These are phyloP conservation scores for Trichoderma erinaceum DNA, from an alignment of 495 filamentous ascomycete genomes.

Conservation along the genomic window DNA sequence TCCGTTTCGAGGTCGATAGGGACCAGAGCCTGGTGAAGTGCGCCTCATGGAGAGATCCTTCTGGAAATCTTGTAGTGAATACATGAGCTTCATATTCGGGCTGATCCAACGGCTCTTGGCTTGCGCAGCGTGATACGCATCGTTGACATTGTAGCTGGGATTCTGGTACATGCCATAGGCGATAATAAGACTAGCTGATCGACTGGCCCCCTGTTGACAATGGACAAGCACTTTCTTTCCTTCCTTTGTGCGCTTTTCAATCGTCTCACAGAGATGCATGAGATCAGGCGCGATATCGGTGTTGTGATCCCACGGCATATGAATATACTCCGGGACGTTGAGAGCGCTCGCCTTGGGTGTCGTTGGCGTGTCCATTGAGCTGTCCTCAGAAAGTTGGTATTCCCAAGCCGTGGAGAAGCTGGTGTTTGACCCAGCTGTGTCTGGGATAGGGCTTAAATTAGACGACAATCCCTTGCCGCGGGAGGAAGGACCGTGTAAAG, in stretches of 20 bases:
- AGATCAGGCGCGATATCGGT: constrained; percentile 89
- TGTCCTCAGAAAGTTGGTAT: constrained; percentile 32
- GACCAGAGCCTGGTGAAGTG: constrained; percentile 34
- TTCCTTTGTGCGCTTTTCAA: constrained; percentile 69
- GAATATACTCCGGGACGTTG: constrained; percentile 80
- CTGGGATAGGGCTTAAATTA: constrained; percentile 52
- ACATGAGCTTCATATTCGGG: constrained; percentile 97
- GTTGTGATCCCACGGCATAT: constrained; percentile 97
- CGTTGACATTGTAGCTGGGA: constrained; percentile 78
- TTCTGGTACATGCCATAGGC: constrained; percentile 95
- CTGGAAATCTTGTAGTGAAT: constrained; percentile 91
- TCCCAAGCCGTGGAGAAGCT: constrained; percentile 73
- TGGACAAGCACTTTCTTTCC: constrained; percentile 88
- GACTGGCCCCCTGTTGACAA: constrained; percentile 92
- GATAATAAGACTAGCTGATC: constrained; percentile 94
- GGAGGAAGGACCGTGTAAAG: constrained; percentile 15
- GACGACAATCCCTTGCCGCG: constrained; percentile 21
- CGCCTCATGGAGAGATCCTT: constrained; percentile 53
- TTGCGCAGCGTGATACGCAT: constrained; percentile 88
- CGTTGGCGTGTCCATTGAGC: constrained; percentile 39
- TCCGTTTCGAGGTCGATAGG: constrained; percentile 35
- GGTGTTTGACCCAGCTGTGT: constrained; percentile 61
- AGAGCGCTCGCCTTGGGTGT: constrained; percentile 51
- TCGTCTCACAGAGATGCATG: constrained; percentile 73
- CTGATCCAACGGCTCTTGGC: constrained; percentile 89